These are phyloP conservation scores for Neoboletus subvelutipes DNA, from an alignment of 768 basidiomycete species.

Conservation along the genomic window DNA sequence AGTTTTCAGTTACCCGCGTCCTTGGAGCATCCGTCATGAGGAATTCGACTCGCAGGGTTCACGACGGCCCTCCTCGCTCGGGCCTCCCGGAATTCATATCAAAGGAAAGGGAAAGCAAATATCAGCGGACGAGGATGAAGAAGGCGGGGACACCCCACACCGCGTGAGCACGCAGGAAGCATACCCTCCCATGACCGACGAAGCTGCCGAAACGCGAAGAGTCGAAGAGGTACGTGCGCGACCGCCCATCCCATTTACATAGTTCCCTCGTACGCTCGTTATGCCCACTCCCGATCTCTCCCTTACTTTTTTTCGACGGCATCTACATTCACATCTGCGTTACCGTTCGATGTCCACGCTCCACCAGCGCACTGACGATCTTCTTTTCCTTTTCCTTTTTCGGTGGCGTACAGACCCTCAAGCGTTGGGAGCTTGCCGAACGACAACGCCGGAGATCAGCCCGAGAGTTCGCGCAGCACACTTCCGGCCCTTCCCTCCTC, in stretches of 20 bases:
- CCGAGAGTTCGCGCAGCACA: conserved; percentile 48
- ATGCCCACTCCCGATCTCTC: not conserved
- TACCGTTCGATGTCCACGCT: not conserved
- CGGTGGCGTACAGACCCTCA: conserved; percentile 54
- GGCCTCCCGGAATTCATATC: conserved; percentile 1
- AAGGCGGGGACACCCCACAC: conserved; percentile 26
- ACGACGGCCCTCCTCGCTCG: conserved; percentile 20
- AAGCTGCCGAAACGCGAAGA: conserved; percentile 63
- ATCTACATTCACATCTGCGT: not conserved
- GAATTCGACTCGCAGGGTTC: conserved; percentile 20
- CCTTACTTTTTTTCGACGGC: not conserved
- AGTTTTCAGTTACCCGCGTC: conserved; percentile 40
- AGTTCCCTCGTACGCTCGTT: not conserved
- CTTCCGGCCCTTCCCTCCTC: conserved; percentile 46
- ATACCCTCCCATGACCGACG: conserved; percentile 71
- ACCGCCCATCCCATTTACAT: not conserved
- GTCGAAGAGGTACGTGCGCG: conserved; percentile 62
- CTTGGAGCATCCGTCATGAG: conserved; percentile 34
- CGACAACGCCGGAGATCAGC: conserved; percentile 71
- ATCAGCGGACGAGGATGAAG: conserved; percentile 14
- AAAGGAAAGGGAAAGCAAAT: conserved; percentile 37
- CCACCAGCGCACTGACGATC: conserved; percentile 2
- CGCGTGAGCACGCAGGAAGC: conserved; percentile 19
- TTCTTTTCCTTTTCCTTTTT: not conserved
- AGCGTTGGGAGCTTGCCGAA: conserved; percentile 77